Conservation (phyloP, 2,329 filamentous ascomycete genomes). For the Sporothrix curviconia region DNA sequence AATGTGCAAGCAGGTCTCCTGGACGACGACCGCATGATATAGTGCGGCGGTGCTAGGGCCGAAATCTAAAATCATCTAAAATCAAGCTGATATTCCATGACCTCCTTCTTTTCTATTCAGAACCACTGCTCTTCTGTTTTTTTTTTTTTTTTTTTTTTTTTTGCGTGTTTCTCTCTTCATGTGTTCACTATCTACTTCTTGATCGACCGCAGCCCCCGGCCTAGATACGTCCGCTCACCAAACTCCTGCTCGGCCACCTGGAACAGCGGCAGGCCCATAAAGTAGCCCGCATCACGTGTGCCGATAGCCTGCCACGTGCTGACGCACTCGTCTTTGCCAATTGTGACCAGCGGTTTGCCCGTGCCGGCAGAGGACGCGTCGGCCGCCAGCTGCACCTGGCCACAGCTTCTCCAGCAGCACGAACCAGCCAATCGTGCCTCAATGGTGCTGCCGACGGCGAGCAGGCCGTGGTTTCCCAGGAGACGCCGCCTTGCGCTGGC, state of each 20-base stretch:
- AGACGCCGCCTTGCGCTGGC: slow-evolving; percentile 44
- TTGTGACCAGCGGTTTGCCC: slow-evolving; percentile 32
- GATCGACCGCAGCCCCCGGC: slow-evolving; percentile 17
- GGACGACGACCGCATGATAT: neutral
- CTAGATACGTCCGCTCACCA: slow-evolving; percentile 21
- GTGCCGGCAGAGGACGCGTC: slow-evolving; percentile 55
- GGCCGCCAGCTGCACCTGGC: slow-evolving; percentile 42
- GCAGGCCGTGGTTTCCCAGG: slow-evolving; percentile 49
- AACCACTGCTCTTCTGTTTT: too few species aligned
- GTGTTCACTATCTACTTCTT: slow-evolving; percentile 6
- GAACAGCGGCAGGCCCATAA: slow-evolving; percentile 22
- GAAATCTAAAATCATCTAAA: too few species aligned
- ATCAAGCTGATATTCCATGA: too few species aligned
- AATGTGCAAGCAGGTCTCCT: neutral
- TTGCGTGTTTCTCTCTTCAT: neutral
- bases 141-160: neutral
- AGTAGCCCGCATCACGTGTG: slow-evolving; percentile 15
- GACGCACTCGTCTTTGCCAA: slow-evolving; percentile 20
- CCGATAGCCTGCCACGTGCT: slow-evolving; percentile 21
- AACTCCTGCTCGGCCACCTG: slow-evolving; percentile 23
- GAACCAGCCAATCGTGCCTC: slow-evolving; percentile 50
- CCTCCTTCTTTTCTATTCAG: too few species aligned
- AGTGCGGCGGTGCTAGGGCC: too few species aligned
- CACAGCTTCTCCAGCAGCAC: slow-evolving; percentile 43
- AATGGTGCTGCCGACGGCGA: slow-evolving; percentile 43